phyloP scores from a whole-genome alignment of 2,329 filamentous ascomycete species.

The Graphiopsis chlorocephala region DNA sequence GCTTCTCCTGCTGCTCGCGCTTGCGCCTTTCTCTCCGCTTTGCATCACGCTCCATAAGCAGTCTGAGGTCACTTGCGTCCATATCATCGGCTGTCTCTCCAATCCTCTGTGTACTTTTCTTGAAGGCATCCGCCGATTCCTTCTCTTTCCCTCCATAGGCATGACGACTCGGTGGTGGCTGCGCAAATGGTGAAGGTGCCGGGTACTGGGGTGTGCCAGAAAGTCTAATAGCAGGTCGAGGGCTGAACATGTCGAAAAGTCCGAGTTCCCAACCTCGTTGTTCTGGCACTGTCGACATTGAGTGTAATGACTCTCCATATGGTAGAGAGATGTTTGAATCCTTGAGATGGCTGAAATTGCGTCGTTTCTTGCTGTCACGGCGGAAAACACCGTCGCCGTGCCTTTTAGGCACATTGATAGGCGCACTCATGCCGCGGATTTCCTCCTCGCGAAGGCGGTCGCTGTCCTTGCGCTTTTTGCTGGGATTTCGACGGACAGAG shows the following conservation, averaged over 20 bases:
- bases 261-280: conserved; percentile 77
- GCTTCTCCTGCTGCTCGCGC: conserved; percentile 63
- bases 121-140: conserved; percentile 25
- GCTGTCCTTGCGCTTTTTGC: conserved; percentile 68
- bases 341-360: conserved; percentile 53
- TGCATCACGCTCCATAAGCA: conserved; percentile 86
- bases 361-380: conserved; percentile 65
- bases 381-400: conserved; percentile 49
- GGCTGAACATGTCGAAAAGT: conserved; percentile 74
- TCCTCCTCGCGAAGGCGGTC: conserved; percentile 81
- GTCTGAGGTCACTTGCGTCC: conserved; percentile 77
- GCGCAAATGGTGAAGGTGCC: conserved; percentile 33
- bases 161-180: conserved; percentile 13
- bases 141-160: conserved; percentile 32
- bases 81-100: conserved; percentile 77
- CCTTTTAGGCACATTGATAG: conserved; percentile 60
- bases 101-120: conserved; percentile 48
- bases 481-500: conserved; percentile 66
- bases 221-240: conserved; percentile 78
- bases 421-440: conserved; percentile 77
- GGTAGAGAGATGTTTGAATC: conserved; percentile 73
- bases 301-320: conserved; percentile 69
- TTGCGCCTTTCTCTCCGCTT: conserved; percentile 74
- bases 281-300: conserved; percentile 73
- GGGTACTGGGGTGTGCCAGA: conserved; percentile 62